phyloP scores from a whole-genome alignment of 495 filamentous ascomycete genomes.

The Aspergillus leporis region DNA sequence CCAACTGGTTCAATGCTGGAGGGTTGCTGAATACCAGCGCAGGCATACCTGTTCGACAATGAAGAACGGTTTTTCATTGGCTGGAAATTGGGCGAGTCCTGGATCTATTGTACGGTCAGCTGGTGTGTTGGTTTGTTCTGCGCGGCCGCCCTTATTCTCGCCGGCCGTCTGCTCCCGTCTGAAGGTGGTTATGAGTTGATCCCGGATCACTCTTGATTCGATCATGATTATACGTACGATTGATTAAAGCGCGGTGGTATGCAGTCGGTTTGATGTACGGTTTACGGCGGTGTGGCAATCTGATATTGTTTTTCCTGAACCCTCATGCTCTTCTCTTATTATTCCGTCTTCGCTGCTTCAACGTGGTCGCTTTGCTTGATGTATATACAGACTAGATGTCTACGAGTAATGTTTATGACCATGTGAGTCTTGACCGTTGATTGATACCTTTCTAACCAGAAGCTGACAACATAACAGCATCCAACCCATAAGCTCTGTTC shows the following conservation, averaged over 20 bases:
- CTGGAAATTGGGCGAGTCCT: conserved; percentile 78
- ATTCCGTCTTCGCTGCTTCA: neutral
- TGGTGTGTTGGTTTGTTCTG: conserved; percentile 66
- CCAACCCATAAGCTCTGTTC: neutral
- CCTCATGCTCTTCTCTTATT: neutral
- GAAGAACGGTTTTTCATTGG: conserved; percentile 85
- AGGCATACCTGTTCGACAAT: conserved; percentile 83
- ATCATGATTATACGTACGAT: neutral
- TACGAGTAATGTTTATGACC: conserved; percentile 11
- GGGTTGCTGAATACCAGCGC: neutral
- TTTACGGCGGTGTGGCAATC: neutral
- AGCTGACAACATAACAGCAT: neutral
- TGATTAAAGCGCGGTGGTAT: neutral
- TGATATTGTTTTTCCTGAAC: neutral
- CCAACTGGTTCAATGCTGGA: neutral
- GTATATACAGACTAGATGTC: conserved; percentile 17
- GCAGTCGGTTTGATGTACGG: neutral
- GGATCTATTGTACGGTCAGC: conserved; percentile 73
- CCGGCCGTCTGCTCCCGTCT: conserved; percentile 66
- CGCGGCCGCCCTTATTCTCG: conserved; percentile 59
- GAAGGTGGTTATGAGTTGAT: conserved; percentile 87
- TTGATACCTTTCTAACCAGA: no score
- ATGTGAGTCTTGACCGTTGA: neutral
- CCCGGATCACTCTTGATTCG: conserved; percentile 39
- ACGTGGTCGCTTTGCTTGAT: neutral